Evolutionary conservation across 352 stramenopile species (phyloP).

Genomic region (Globisporangium carolinianum): DNA sequence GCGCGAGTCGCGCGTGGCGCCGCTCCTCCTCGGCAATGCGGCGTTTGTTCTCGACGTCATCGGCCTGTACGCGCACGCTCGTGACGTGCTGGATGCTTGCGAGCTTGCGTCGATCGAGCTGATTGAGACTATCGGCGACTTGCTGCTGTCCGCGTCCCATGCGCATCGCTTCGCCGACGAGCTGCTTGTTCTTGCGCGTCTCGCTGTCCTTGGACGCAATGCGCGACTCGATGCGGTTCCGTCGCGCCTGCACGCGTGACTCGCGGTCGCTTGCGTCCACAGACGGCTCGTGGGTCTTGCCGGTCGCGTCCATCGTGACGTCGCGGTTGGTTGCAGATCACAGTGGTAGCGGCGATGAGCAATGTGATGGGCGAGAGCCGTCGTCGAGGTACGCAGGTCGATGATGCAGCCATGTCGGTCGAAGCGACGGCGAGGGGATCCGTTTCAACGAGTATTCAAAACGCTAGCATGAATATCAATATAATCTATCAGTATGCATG

Average conservation of each 20-base stretch:
- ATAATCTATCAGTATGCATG: not conserved
- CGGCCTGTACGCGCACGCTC: slow-evolving; percentile 84
- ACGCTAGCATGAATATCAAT: not conserved
- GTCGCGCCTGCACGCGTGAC: slow-evolving; percentile 49
- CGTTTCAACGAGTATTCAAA: not conserved
- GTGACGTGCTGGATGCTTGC: slow-evolving; percentile 88
- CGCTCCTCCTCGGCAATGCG: slow-evolving; percentile 89
- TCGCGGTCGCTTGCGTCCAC: slow-evolving; percentile 45
- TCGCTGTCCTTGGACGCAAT: slow-evolving; percentile 80
- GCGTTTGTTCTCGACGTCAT: slow-evolving; percentile 85
- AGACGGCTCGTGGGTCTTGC: slow-evolving; percentile 31
- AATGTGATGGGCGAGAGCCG: too few species aligned
- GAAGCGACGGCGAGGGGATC: not conserved
- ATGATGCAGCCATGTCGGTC: not conserved
- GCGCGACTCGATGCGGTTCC: slow-evolving; percentile 65
- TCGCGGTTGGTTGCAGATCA: not conserved
- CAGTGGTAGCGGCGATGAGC: not conserved
- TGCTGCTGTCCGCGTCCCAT: slow-evolving; percentile 74
- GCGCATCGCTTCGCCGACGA: slow-evolving; percentile 49
- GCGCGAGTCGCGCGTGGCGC: slow-evolving; percentile 74
- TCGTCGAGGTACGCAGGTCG: too few species aligned
- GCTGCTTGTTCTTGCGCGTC: slow-evolving; percentile 61
- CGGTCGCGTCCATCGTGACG: slow-evolving; percentile 16
- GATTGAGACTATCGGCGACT: slow-evolving; percentile 69
- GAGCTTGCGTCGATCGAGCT: slow-evolving; percentile 66